Evolutionary conservation across 768 basidiomycete species (phyloP), one percentile per base, ranked within the genome.

Genomic region (Hortiboletus flavorubellus): DNA sequence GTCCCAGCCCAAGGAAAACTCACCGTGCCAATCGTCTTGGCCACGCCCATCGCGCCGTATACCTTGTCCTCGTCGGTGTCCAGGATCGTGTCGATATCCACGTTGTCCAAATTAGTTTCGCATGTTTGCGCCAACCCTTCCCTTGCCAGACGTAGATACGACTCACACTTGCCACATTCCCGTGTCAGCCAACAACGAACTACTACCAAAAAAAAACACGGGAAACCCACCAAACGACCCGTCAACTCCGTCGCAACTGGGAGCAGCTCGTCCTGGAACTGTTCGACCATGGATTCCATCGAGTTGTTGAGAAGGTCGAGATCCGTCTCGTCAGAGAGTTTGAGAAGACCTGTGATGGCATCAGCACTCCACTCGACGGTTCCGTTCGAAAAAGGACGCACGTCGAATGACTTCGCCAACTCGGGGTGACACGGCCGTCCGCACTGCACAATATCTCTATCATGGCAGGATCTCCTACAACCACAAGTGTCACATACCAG

Each of bases 371-470:
- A 9, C 15, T 39, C 38, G 15, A 33, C 4, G 21, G 5, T 30
- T 49, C 12, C 21, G 37, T 50, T n/a, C 33, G 21, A 33, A 21
- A 21, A 16, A 26, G 7, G 47, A 57, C 73, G 40, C 59, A 87
- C 90, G 87, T 76, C 93, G 89, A 54, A 95, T 84, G 68, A 95
- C 89, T 69, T 93, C 90, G 46, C 86, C 91, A 39, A 93, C 87
- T 64, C 86, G 85, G 11, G 88, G 85, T 2, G 83, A 78, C 46
- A 95, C 83, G 11, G 83, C 83, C 4, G 68, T 75, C 62, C 82
- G 83, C 47, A 95, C 92, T 86, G 60, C 34, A 60, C 15, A 31
- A 39, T n/a, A 31, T 30, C 44, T 33, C 21, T 11, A 48, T 46
- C 44, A 51, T 11, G 1, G 7, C 18, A 8, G 23, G 0, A 33